Base-by-base conservation (phyloP, 2,329 filamentous ascomycete species). In the Sporothrix globosa region DNA sequence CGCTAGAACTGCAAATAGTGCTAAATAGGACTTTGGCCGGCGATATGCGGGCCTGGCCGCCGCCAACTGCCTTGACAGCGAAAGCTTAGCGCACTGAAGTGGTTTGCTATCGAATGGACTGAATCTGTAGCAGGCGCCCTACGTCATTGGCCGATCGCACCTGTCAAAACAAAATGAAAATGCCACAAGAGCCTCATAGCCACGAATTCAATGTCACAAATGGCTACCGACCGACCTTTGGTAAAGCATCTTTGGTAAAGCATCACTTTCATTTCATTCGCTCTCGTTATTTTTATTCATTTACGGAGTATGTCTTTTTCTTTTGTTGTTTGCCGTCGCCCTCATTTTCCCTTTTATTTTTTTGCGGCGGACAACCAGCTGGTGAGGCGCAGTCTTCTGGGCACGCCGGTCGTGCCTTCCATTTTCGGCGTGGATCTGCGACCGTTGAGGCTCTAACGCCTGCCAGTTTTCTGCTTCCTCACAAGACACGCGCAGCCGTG, bases 381-480 rank as follows among this genome's bases (percentile, higher is more conserved):
- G 30, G 34, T 17, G 69, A 60, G 69, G 69, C 69, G 61, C 63
- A 67, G 69, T 21, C 54, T 50, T 60, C 63, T 70, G 21, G 69
- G 63, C 69, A 60, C 34, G 24, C 61, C n/a, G 53, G 69, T 24
- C 53, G 69, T 70, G 50, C 63, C 44, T 68, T 54, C 69, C 63
- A 48, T 27, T 34, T 67, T 63, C 65, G 54, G 69, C 19, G 56
- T 41, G 50, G 30, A 41, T 30, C 30, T 39, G n/a, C 41, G 14
- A 19, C 48, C 27, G 41, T 61, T 54, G 68, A 30, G 17, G n/a
- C 39, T 48, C 24, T 30, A 41, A 65, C 19, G 68, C 48, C 41
- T 63, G 34, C 46, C 41, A 21, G 39, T 39, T 7, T 65, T 34
- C 21, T 48, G 21, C 27, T 24, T 50, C 3, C 41, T 61, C 24